Evolutionary conservation across 257 asterid species (phyloP), one percentile per base, ranked within the genome.

Genomic region (Echites panduratus): DNA sequence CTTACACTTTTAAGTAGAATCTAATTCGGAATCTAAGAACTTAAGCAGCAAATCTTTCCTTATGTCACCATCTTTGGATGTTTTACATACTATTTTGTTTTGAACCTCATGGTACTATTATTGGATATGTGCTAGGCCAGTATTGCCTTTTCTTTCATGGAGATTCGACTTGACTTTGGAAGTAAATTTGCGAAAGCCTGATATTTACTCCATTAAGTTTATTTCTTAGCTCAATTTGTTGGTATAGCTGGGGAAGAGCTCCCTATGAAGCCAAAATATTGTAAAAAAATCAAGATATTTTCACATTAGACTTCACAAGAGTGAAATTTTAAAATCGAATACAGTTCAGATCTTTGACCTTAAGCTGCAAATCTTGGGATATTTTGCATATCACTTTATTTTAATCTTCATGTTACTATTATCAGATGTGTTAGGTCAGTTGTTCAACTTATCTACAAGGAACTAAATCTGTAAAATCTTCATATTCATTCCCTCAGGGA

Each of bases 401-500:
- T 43, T 68, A 17, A 20, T 27, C 53, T 65, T 35, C 53, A 19
- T 56, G n/a, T 32, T 49, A 19, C 59, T 66, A 40, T 26, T 41
- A 24, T 35, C 38, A 22, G 24, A 10, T 61, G 66, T 38, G 44
- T 41, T 14, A 29, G 38, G 13, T 45, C 61, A 27, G 38, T 32
- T 32, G 64, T 50, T 50, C 17, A 40, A 27, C 27, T 56, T 56
- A 27, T 9, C 47, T 56, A 48, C 5, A 38, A 32, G 43, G 45
- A 62, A 40, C 67, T 32, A 62, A 62, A 61, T 72, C 16, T 70
- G 66, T 20, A 27, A 58, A 58, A 27, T 20, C 65, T 27, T 76
- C 41, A 5, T 69, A 56, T 78, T 71, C 74, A 82, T 63, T 74
- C 66, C 80, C 87, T 80, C 86, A 95, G 99, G 99, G 99, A 75